Percentiles rank a stretch among this genome's conserved stretches.
Conservation (phyloP, 129 eudicot species). For the Arctium minus region DNA sequence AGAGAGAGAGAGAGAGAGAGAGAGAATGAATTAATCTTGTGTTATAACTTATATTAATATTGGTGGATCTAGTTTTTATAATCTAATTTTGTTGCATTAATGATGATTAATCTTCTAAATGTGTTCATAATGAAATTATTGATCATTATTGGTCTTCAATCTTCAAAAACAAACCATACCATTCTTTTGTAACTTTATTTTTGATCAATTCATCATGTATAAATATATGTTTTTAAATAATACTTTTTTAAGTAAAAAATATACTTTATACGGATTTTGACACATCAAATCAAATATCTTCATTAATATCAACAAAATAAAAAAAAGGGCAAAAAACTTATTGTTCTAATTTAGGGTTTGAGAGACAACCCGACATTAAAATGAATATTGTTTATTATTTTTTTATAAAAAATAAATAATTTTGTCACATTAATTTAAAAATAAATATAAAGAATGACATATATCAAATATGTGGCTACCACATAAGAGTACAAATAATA, state of each 20-base stretch:
- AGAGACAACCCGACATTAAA: background rate
- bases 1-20: background rate
- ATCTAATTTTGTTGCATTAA: background rate
- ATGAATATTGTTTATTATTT: background rate
- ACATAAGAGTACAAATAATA: background rate
- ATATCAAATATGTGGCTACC: background rate
- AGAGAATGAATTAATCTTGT: conserved; percentile 5
- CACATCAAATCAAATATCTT: background rate
- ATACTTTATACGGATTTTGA: background rate
- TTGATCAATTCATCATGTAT: background rate
- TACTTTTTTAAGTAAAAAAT: background rate
- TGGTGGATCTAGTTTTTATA: conserved; percentile 4
- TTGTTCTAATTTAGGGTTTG: background rate
- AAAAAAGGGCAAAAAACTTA: background rate
- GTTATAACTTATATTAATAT: background rate
- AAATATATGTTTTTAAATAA: too few relatives aligned
- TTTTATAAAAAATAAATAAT: background rate
- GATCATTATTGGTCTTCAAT: background rate
- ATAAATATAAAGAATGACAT: background rate
- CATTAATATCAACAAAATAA: background rate
- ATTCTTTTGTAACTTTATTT: background rate
- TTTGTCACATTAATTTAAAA: background rate
- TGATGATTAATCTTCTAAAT: background rate
- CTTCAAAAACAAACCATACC: background rate
- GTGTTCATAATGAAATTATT: background rate